These are phyloP conservation scores for Colletotrichum scovillei DNA, from an alignment of 2,329 filamentous ascomycete genomes.

Conservation along the genomic window DNA sequence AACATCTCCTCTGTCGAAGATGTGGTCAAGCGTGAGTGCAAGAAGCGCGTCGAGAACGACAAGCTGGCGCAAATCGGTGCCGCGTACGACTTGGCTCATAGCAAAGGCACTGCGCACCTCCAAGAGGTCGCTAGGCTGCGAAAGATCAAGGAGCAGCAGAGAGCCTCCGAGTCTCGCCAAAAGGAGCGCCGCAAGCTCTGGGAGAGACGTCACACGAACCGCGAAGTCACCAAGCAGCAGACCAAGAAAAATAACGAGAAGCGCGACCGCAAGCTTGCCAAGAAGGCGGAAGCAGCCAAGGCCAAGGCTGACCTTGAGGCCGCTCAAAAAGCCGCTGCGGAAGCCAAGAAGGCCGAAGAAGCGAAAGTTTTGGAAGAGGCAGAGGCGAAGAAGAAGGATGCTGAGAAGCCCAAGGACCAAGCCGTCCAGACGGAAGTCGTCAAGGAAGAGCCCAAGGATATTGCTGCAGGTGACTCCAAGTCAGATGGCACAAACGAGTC, in stretches of 20 bases:
- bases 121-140: slow-evolving; percentile 61
- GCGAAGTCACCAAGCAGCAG: slow-evolving; percentile 54
- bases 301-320: slow-evolving; percentile 32
- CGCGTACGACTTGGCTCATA: slow-evolving; percentile 70
- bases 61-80: slow-evolving; percentile 69
- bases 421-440: slow-evolving; percentile 30
- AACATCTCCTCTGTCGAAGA: slow-evolving; percentile 61
- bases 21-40: slow-evolving; percentile 64
- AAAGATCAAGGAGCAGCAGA: slow-evolving; percentile 60
- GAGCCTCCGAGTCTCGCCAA: slow-evolving; percentile 58
- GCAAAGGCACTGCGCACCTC: slow-evolving; percentile 64
- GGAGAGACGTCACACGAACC: slow-evolving; percentile 59
- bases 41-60: slow-evolving; percentile 62
- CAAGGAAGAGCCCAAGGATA: not conserved
- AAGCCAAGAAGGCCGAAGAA: slow-evolving; percentile 37
- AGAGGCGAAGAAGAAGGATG: slow-evolving; percentile 42
- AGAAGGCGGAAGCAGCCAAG: slow-evolving; percentile 35
- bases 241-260: slow-evolving; percentile 52
- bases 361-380: slow-evolving; percentile 39
- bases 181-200: slow-evolving; percentile 60
- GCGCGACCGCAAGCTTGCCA: slow-evolving; percentile 41
- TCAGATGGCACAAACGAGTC: not conserved
- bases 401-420: slow-evolving; percentile 25
- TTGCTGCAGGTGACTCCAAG: not conserved
- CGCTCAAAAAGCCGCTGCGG: slow-evolving; percentile 39